Percentiles rank a stretch among this genome's conserved stretches.
phyloP scores from a whole-genome alignment of 257 asterid genomes.

The Solanum okadae region DNA sequence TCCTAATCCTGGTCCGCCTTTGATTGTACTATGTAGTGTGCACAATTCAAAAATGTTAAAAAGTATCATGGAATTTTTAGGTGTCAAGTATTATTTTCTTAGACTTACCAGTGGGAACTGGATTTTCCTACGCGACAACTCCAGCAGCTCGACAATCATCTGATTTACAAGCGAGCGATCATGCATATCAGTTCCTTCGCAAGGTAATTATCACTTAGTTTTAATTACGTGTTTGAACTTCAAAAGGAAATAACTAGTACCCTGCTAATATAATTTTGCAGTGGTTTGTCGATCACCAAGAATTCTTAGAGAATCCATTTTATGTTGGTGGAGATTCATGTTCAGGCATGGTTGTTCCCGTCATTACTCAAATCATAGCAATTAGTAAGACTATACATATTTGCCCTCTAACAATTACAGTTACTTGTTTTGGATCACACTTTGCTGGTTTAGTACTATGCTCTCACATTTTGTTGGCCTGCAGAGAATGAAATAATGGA shows the following conservation, averaged over 20 bases:
- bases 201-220: background rate
- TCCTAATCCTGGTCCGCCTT: too few relatives aligned
- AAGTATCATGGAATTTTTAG: background rate
- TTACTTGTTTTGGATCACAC: background rate
- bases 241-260: too few relatives aligned
- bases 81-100: slow-evolving; percentile 4
- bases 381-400: background rate
- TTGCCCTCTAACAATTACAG: background rate
- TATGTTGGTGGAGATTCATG: slow-evolving; percentile 13
- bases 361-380: slow-evolving; percentile 4
- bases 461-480: background rate
- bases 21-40: background rate
- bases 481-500: slow-evolving; percentile 13
- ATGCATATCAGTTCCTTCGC: background rate
- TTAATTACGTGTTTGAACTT: too few relatives aligned
- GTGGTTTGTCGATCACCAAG: slow-evolving; percentile 14
- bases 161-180: background rate
- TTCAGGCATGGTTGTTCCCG: slow-evolving; percentile 7
- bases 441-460: background rate
- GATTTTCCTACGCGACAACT: slow-evolving; percentile 6
- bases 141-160: background rate
- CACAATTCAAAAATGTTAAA: background rate
- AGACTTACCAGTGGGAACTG: background rate
- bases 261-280: background rate
- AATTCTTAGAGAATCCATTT: slow-evolving; percentile 3